Base-by-base conservation (phyloP, 1,284 basidiomycete species). In the Mrakiaceae sp. region DNA sequence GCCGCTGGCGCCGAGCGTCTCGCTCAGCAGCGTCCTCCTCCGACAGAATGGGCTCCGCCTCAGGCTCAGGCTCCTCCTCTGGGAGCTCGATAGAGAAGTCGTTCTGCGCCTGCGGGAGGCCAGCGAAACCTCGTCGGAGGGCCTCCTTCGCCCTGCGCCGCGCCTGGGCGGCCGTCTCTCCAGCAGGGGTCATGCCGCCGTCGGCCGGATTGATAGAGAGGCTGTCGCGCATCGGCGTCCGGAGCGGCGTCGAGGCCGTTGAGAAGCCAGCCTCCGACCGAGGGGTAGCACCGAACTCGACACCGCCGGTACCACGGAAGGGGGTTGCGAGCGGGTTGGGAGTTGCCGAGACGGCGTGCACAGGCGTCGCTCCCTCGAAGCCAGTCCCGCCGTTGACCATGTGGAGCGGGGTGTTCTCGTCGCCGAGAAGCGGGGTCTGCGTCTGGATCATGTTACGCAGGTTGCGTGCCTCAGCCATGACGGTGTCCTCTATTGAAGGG, bases 71-170 rank as follows among this genome's bases (percentile, higher is more conserved):
- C 2, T 83, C 83, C 12, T 81, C 83, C 66, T 92, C 91, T 4
- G 91, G 91, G 4, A 97, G 85, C 40, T 95, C 83, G 54, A 99
- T 79, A 76, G 98, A 94, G 72, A 98, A 98, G 76, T 98, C 95
- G 75, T 98, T 98, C 78, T 97, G 92, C 0, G 96, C 94, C 69
- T 85, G 86, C 0, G 96, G 96, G 14, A 99, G 80, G 67, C 78
- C 85, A 73, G 82, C 82, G 75, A 99, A 96, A 1, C 88, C 89
- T 2, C 87, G 84, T 54, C 84, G 82, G 72, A 88, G 87, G 10
- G 83, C 80, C 51, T 85, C 83, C 64, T 81, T 81, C 16, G 77
- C 74, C 14, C 84, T 84, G 57, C 85, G 75, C 10, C 85, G 83
- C 66, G 86, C 82, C 64, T 88, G 87, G 44, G 85, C 83, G 2